Evolutionary conservation across 306 rosid genomes (phyloP).

Genomic region (Quercus cerris): DNA sequence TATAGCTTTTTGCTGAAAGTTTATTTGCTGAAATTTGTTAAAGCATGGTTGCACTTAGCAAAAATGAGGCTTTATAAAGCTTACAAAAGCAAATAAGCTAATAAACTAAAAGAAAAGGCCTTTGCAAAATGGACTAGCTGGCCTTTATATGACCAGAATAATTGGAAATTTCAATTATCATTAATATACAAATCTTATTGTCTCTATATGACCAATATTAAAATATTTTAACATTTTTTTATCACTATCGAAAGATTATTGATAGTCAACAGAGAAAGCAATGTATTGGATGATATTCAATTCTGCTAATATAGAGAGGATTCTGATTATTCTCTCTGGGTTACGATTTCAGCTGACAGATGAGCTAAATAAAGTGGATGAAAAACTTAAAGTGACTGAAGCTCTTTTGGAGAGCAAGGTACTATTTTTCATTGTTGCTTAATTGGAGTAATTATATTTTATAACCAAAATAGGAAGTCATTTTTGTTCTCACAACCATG

Average conservation of each 20-base stretch:
- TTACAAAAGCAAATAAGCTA: too few species aligned
- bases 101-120: too few species aligned
- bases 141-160: too few species aligned
- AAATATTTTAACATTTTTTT: too few species aligned
- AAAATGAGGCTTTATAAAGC: too few species aligned
- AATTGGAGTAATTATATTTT: slow-evolving; percentile 6
- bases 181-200: too few species aligned
- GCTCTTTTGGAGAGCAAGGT: slow-evolving; percentile 86
- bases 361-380: slow-evolving; percentile 75
- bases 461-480: slow-evolving; percentile 1
- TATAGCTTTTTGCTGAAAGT: too few species aligned
- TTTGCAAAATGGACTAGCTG: too few species aligned
- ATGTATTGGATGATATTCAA: not conserved
- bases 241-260: not conserved
- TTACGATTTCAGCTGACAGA: slow-evolving; percentile 63
- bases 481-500: slow-evolving; percentile 2
- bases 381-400: slow-evolving; percentile 74
- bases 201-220: too few species aligned
- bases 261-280: not conserved
- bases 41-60: too few species aligned
- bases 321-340: slow-evolving; percentile 11
- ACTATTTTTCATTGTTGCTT: slow-evolving; percentile 16
- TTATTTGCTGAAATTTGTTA: too few species aligned
- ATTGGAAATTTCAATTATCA: too few species aligned
- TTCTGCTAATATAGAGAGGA: not conserved